These are phyloP conservation scores for Saccharomycopsis sp. DNA, from an alignment of 805 yeast genomes.

Conservation along the genomic window DNA sequence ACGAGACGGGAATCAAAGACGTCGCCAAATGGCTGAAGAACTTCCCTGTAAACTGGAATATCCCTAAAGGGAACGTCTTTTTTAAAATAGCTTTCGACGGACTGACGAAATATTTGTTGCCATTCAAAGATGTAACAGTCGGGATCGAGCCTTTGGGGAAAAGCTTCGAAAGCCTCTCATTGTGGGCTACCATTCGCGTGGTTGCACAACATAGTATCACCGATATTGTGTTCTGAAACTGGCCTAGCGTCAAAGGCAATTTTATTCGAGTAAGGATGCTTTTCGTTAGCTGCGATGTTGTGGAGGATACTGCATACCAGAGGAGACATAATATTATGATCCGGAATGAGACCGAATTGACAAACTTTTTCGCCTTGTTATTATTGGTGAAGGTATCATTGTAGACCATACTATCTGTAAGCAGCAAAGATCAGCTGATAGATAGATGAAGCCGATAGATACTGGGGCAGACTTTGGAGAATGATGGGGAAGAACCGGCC, in stretches of 20 bases:
- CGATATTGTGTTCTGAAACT: constrained; percentile 32
- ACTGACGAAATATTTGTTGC: constrained; percentile 32
- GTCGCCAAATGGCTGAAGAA: constrained; percentile 86
- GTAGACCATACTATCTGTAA: not conserved
- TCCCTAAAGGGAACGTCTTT: constrained; percentile 88
- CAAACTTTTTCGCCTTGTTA: not conserved
- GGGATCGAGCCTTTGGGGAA: constrained; percentile 5
- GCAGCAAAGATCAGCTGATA: too few species aligned
- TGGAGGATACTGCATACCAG: constrained; percentile 35
- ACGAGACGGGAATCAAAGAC: constrained; percentile 78
- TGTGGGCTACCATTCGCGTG: constrained; percentile 23
- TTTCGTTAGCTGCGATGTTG: constrained; percentile 35
- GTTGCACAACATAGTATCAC: constrained; percentile 28
- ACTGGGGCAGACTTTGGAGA: too few species aligned
- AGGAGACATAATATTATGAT: constrained; percentile 29
- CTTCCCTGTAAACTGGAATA: constrained; percentile 88
- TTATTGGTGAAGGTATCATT: not conserved
- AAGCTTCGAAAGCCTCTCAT: not conserved
- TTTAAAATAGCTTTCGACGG: constrained; percentile 47
- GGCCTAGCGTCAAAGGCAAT: constrained; percentile 34
- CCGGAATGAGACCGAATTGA: constrained; percentile 29
- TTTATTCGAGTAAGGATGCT: constrained; percentile 29
- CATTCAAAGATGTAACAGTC: not conserved
- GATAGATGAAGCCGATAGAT: too few species aligned
- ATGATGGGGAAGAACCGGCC: too few species aligned